Evolutionary conservation across 257 asterid genomes (phyloP).

Genomic region (Verbascum thapsus): DNA sequence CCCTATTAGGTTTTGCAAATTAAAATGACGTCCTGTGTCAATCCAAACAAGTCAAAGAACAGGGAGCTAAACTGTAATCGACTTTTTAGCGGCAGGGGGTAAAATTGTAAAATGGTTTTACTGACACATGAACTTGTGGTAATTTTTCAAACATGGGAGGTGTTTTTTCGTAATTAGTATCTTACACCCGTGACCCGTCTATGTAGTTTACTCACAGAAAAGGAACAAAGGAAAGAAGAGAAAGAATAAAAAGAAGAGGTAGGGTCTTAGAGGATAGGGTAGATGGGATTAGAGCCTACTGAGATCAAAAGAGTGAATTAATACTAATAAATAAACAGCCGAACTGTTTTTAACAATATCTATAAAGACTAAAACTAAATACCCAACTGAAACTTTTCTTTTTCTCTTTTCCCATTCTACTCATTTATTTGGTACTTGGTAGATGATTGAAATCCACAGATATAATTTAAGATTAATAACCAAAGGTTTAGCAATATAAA

Average conservation of each 20-base stretch:
- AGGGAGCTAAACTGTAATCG: too few relatives aligned
- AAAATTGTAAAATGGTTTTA: too few relatives aligned
- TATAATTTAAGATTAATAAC: background rate
- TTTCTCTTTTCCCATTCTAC: background rate
- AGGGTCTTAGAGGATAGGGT: background rate
- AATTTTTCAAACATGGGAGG: too few relatives aligned
- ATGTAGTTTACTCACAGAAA: too few relatives aligned
- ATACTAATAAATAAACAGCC: background rate
- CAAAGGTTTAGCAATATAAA: conserved; percentile 21
- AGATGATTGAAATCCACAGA: background rate
- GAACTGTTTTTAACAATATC: conserved; percentile 1
- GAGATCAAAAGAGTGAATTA: conserved; percentile 2
- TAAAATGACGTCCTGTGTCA: too few relatives aligned
- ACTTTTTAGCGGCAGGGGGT: too few relatives aligned
- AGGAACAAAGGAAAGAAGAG: background rate
- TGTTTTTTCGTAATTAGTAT: too few relatives aligned
- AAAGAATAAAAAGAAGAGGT: background rate
- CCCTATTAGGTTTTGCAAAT: too few relatives aligned
- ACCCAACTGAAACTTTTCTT: conserved; percentile 11
- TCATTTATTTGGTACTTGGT: background rate
- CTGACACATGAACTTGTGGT: too few relatives aligned
- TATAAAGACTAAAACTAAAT: conserved; percentile 5
- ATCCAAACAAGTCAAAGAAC: too few relatives aligned
- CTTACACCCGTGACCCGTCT: too few relatives aligned
- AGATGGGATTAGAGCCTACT: conserved; percentile 18